Evolutionary conservation across 2,329 filamentous ascomycete species (phyloP), one percentile per base, ranked within the genome.

Genomic region (Cercospora zeina): DNA sequence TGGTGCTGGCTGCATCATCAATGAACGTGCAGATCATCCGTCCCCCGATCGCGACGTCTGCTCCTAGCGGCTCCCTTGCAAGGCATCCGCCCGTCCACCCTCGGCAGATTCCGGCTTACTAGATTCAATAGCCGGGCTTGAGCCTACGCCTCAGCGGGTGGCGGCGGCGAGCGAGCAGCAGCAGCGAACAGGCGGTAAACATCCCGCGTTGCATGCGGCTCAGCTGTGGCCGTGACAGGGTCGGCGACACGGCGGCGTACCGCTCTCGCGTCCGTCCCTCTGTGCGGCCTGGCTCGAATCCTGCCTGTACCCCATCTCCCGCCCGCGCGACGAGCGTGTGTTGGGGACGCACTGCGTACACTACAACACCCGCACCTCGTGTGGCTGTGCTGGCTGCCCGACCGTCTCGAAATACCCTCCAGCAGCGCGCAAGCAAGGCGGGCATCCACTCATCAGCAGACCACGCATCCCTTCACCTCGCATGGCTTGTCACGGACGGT

Each of bases 401-500:
- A 27, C 51, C 19, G 27, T 62, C 55, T 59, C 47, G 49, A 55
- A 63, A 57, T 60, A 59, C 37, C 59, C 36, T 39, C 33, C 27
- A 39, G 30, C 56, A 50, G 56, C 56, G n/a, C n/a, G n/a, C n/a
- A n/a, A 27, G 24, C 24, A 51, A 34, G 33, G 56, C 30, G 39
- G 21, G 56, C 24, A 34, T 42, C 55, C 55, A 58, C 55, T 58
- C 53, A 27, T 58, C 53, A 27, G 53, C 61, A 54, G 39, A 50
- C 54, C 33, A 58, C 62, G 31, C 56, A 58, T 51, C 56, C 61
- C 59, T 61, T 61, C 61, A 54, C 62, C 55, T 53, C 64, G 61
- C 61, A 65, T 62, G 58, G 61, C 64, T 53, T 53, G 57, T 50
- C 45, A 57, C 53, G 51, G 27, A 33, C 58, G 62, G 65, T 65